Evolutionary conservation across 2,329 filamentous ascomycete species (phyloP).

Genomic region (Ophiocordyceps camponoti-floridani): DNA sequence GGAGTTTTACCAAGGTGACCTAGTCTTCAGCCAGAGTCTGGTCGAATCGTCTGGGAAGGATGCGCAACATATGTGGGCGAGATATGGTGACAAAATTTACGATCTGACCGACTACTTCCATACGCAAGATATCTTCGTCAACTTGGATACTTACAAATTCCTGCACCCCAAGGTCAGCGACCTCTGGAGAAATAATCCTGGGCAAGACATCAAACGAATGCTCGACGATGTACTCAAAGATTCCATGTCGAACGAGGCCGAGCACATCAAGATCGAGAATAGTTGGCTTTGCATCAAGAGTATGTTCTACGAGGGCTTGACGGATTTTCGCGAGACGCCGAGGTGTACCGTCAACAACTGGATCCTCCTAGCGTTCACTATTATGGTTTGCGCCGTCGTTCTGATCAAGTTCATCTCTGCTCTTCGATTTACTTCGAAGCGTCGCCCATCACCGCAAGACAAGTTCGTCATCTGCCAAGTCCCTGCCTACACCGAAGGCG

Average conservation of each 20-base stretch:
- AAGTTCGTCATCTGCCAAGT: slow-evolving; percentile 98
- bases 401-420: slow-evolving; percentile 89
- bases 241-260: slow-evolving; percentile 30
- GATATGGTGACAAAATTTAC: slow-evolving; percentile 59
- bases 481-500: slow-evolving; percentile 94
- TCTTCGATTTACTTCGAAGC: slow-evolving; percentile 83
- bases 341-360: slow-evolving; percentile 82
- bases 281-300: slow-evolving; percentile 69
- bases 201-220: slow-evolving; percentile 54
- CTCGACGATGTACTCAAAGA: slow-evolving; percentile 38
- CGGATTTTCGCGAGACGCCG: slow-evolving; percentile 64
- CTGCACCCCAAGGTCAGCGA: slow-evolving; percentile 49
- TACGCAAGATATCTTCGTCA: slow-evolving; percentile 43
- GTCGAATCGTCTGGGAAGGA: slow-evolving; percentile 49
- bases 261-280: slow-evolving; percentile 34
- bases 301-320: slow-evolving; percentile 64
- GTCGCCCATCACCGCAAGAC: slow-evolving; percentile 84
- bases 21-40: slow-evolving; percentile 49
- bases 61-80: slow-evolving; percentile 59
- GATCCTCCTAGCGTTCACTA: slow-evolving; percentile 71
- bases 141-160: slow-evolving; percentile 45
- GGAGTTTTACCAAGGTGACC: slow-evolving; percentile 70
- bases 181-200: slow-evolving; percentile 57
- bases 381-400: slow-evolving; percentile 67
- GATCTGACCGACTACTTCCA: slow-evolving; percentile 87